phyloP scores from a whole-genome alignment of 2,329 filamentous ascomycete genomes.

The Colletotrichum spaethianum region DNA sequence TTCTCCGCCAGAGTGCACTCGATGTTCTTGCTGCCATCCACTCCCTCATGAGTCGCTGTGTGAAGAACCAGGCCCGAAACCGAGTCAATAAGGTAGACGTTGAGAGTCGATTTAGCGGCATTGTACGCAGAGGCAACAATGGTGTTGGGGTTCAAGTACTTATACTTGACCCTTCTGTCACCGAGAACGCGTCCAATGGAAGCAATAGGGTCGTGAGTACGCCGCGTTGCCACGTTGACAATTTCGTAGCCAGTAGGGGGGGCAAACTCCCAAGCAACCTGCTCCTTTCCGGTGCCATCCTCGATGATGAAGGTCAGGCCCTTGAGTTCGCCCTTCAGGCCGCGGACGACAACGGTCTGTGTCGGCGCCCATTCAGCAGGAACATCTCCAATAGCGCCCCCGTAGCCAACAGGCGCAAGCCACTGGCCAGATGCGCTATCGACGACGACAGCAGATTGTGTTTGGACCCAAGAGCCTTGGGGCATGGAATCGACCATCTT shows the following conservation, averaged over 20 bases:
- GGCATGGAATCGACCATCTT: slow-evolving; percentile 61
- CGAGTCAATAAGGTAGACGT: slow-evolving; percentile 86
- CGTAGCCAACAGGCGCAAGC: slow-evolving; percentile 66
- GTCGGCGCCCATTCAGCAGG: slow-evolving; percentile 62
- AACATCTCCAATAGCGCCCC: slow-evolving; percentile 64
- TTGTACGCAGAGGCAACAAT: slow-evolving; percentile 81
- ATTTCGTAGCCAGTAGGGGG: slow-evolving; percentile 78
- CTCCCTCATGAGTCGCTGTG: slow-evolving; percentile 77
- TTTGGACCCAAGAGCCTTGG: slow-evolving; percentile 54
- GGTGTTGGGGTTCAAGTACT: slow-evolving; percentile 93
- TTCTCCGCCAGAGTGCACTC: slow-evolving; percentile 90
- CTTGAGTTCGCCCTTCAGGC: slow-evolving; percentile 63
- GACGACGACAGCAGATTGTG: slow-evolving; percentile 62
- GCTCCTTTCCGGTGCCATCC: slow-evolving; percentile 57
- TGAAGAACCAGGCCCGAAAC: slow-evolving; percentile 87
- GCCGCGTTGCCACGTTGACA: slow-evolving; percentile 75
- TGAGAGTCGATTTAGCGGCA: slow-evolving; percentile 71
- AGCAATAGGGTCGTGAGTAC: slow-evolving; percentile 87
- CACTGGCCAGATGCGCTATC: slow-evolving; percentile 66
- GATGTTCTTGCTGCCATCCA: slow-evolving; percentile 82
- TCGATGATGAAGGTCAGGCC: slow-evolving; percentile 67
- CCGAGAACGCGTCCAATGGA: slow-evolving; percentile 96
- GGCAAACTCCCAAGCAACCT: slow-evolving; percentile 80
- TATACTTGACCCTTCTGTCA: slow-evolving; percentile 94
- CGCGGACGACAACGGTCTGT: slow-evolving; percentile 69